Evolutionary conservation across 805 yeast genomes (phyloP), one percentile per base, ranked within the genome.

Genomic region (Candida insectalens): DNA sequence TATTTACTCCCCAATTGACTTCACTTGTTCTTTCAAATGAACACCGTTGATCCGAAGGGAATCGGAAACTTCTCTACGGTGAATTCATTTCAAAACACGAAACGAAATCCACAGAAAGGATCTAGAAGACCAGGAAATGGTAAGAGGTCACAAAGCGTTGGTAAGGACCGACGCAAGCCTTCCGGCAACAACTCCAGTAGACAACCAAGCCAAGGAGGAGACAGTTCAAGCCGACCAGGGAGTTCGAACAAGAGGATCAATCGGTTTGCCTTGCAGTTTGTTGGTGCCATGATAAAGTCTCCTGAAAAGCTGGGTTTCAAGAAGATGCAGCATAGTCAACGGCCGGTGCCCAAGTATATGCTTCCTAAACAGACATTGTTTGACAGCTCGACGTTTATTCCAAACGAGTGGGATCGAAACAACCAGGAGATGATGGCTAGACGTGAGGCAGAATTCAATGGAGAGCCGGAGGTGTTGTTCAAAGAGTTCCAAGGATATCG

Each of bases 401-500:
- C 55, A 23, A 57, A 69, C 49, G 62, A 60, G 2, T 88, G 95
- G 95, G 96, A 88, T 47, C 53, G 55, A 20, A 53, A 62, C n/a
- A 88, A 85, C 51, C 96, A 88, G 49, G 55, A 57, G 21, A 63
- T 60, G 38, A 69, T 87, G 77, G 43, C 55, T 2, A 50, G 58
- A 13, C 51, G 78, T 49, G 89, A 79, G 44, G 41, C 46, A 4
- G 51, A 49, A 29, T 51, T 44, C 9, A 33, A 46, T 1, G 61
- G 64, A 3, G 94, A 85, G 50, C 60, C 71, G 13, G 85, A 83
- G 38, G 71, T 80, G 2, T 55, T 85, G 6, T 85, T 81, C 53
- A 94, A 83, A 44, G 74, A 75, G 30, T 69, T 84, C 36, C 88
- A 78, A 46, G 67, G 61, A 33, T 67, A 83, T 74, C 67, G 95